phyloP scores from a whole-genome alignment of 1,284 basidiomycete species.

The Lignosus rhinocerotis region DNA sequence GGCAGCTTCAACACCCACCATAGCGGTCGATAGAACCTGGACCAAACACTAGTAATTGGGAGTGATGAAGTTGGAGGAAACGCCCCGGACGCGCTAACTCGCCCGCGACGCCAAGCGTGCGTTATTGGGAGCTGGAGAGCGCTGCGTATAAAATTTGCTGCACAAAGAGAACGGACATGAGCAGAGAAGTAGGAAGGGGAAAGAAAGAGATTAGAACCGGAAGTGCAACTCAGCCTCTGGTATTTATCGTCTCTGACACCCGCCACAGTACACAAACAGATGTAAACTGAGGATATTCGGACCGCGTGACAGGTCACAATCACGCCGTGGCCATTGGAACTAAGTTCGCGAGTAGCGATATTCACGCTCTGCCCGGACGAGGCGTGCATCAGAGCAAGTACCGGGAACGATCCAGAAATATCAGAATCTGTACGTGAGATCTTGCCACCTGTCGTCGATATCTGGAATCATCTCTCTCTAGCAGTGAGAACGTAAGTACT shows the following conservation, averaged over 20 bases:
- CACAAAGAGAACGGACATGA: constrained; percentile 21
- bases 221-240: background rate
- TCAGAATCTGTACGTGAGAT: constrained; percentile 6
- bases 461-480: constrained; percentile 10
- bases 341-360: constrained; percentile 25
- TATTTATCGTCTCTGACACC: constrained; percentile 11
- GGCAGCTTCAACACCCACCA: constrained; percentile 20
- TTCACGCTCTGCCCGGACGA: constrained; percentile 17
- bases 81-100: constrained; percentile 28
- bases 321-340: constrained; percentile 1
- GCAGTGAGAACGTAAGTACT: background rate
- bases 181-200: constrained; percentile 11
- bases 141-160: constrained; percentile 23
- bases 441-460: background rate
- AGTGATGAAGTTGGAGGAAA: constrained; percentile 4
- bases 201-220: constrained; percentile 5
- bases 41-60: background rate
- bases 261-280: constrained; percentile 15
- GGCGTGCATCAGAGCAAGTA: constrained; percentile 6
- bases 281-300: constrained; percentile 2
- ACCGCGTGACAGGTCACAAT: constrained; percentile 17
- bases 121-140: constrained; percentile 31
- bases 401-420: background rate
- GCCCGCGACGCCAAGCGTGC: constrained; percentile 35
- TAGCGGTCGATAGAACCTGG: constrained; percentile 14